These are phyloP conservation scores for Nemania abortiva DNA, from an alignment of 2,329 filamentous ascomycete genomes.

Conservation along the genomic window DNA sequence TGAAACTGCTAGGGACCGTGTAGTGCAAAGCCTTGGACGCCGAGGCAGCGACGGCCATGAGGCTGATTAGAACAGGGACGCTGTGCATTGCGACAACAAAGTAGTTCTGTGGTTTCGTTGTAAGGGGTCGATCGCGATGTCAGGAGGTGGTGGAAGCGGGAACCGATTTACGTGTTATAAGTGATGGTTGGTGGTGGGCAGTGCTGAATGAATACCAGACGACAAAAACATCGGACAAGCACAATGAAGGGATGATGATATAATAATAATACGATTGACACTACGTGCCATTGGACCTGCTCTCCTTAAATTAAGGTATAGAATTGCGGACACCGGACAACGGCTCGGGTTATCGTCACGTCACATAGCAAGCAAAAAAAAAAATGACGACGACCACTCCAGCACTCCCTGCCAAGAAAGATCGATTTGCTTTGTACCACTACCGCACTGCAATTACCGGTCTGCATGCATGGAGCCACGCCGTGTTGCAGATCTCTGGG, in stretches of 20 bases:
- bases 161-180: not conserved
- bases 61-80: constrained; percentile 38
- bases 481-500: constrained; percentile 46
- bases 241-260: not conserved
- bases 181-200: too few species aligned
- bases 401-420: constrained; percentile 21
- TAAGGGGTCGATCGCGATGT: not conserved
- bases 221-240: not conserved
- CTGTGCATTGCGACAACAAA: constrained; percentile 40
- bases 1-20: constrained; percentile 42
- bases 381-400: not conserved
- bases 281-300: constrained; percentile 7
- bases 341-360: constrained; percentile 4
- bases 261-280: not conserved
- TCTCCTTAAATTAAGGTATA: constrained; percentile 6
- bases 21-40: constrained; percentile 47
- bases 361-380: not conserved
- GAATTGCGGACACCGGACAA: not conserved
- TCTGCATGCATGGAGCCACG: constrained; percentile 35
- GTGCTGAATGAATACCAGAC: not conserved
- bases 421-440: constrained; percentile 10
- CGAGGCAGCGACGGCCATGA: constrained; percentile 42
- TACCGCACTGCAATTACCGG: not conserved
- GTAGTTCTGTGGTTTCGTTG: not conserved
- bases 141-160: not conserved